Percentiles rank a stretch among this genome's conserved stretches.
These are phyloP conservation scores for Mortierella hygrophila DNA, from an alignment of 192 early-diverging fungal species.

Conservation along the genomic window DNA sequence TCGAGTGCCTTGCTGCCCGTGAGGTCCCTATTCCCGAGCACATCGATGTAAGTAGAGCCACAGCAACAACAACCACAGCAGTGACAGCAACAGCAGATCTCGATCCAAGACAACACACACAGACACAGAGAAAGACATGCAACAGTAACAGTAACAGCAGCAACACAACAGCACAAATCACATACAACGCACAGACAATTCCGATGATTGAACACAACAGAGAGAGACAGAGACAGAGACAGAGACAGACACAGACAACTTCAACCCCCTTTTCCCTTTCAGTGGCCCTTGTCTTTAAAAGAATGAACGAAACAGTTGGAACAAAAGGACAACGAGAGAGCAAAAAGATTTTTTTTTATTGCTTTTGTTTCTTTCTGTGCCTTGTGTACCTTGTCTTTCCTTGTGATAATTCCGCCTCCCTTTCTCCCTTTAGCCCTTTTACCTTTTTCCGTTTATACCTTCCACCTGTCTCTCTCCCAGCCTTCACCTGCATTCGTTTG, in stretches of 20 bases:
- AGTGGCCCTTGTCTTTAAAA: not conserved
- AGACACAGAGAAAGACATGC: not conserved
- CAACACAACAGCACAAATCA: not conserved
- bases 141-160: not conserved
- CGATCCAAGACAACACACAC: not conserved
- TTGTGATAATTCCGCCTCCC: not conserved
- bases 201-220: too few relatives aligned
- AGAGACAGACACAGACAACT: too few relatives aligned
- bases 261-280: too few relatives aligned
- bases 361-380: not conserved
- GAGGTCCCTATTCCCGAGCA: constrained; percentile 96
- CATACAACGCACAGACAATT: too few relatives aligned
- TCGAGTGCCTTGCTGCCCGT: constrained; percentile 91
- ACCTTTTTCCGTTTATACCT: not conserved
- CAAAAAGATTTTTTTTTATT: not conserved
- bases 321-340: not conserved
- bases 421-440: constrained; percentile 13
- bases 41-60: constrained; percentile 81
- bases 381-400: not conserved
- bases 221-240: not conserved
- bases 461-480: not conserved
- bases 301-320: not conserved
- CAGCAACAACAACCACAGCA: not conserved
- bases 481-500: not conserved
- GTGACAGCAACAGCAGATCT: not conserved